These are phyloP conservation scores for Gossypium laxum DNA, from an alignment of 441 rosid genomes.

Conservation along the genomic window DNA sequence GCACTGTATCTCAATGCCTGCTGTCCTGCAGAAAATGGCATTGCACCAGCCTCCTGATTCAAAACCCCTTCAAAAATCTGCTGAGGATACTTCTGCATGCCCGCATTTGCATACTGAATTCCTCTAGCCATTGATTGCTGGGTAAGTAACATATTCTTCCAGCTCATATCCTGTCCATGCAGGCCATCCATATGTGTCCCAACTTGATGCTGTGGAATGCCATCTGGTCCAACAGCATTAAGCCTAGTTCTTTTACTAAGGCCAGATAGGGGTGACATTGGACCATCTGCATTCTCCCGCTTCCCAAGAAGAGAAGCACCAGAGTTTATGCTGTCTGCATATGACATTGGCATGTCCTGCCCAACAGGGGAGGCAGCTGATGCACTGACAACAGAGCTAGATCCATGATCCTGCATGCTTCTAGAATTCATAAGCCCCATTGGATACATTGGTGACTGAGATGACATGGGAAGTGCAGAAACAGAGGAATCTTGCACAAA, in stretches of 20 bases:
- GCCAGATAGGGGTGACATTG: conserved; percentile 52
- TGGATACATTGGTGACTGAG: conserved; percentile 52
- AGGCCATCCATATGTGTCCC: conserved; percentile 49
- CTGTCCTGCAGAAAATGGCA: conserved; percentile 52
- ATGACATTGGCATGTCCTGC: conserved; percentile 59
- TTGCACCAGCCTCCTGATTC: conserved; percentile 54
- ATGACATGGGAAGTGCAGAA: conserved; percentile 38
- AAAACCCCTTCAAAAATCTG: conserved; percentile 57
- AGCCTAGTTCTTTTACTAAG: conserved; percentile 53
- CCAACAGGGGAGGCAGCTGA: conserved; percentile 53
- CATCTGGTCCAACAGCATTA: conserved; percentile 44
- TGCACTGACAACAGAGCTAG: conserved; percentile 33
- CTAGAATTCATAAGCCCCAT: conserved; percentile 42
- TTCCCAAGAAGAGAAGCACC: conserved; percentile 47
- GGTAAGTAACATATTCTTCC: conserved; percentile 53
- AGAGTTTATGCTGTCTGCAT: conserved; percentile 44
- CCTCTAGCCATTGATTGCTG: conserved; percentile 56
- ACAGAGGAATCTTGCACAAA: conserved; percentile 43
- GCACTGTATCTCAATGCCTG: conserved; percentile 45
- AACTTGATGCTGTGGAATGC: conserved; percentile 53
- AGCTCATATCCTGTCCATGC: conserved; percentile 54
- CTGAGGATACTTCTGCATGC: conserved; percentile 55
- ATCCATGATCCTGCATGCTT: conserved; percentile 54
- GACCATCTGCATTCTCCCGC: conserved; percentile 65
- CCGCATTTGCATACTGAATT: conserved; percentile 46